These are phyloP conservation scores for Cucurbita pepo DNA, from an alignment of 306 rosid genomes.

Conservation along the genomic window DNA sequence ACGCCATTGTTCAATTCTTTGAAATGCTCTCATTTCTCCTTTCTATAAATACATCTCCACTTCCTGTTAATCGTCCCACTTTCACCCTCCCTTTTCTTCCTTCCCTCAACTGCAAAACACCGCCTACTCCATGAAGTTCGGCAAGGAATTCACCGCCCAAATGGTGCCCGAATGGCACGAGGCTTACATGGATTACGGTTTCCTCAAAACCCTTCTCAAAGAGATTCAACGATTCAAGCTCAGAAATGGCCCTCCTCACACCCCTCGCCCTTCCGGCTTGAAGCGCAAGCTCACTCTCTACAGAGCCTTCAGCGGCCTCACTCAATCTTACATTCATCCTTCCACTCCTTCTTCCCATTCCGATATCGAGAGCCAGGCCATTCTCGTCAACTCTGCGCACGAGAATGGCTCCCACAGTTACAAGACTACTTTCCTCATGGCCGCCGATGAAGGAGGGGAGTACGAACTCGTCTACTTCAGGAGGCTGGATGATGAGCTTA, in stretches of 20 bases:
- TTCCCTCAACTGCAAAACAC: too few species aligned
- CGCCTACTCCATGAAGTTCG: slow-evolving; percentile 38
- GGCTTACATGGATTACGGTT: slow-evolving; percentile 51
- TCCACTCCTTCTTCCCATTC: background rate
- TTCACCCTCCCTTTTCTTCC: background rate
- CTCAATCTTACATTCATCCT: slow-evolving; percentile 13
- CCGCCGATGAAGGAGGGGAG: too few species aligned
- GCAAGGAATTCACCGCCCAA: slow-evolving; percentile 42
- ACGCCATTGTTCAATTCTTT: background rate
- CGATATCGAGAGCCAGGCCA: slow-evolving; percentile 48
- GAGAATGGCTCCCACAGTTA: slow-evolving; percentile 7
- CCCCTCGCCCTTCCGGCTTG: slow-evolving; percentile 7
- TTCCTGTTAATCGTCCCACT: background rate
- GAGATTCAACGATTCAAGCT: slow-evolving; percentile 15
- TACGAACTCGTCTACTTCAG: too few species aligned
- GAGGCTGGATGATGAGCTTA: too few species aligned
- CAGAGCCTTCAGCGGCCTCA: slow-evolving; percentile 53
- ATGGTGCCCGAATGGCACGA: slow-evolving; percentile 67
- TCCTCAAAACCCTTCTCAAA: slow-evolving; percentile 35
- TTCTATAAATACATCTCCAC: background rate
- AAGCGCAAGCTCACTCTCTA: slow-evolving; percentile 9
- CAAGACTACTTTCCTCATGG: too few species aligned
- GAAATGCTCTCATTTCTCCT: background rate
- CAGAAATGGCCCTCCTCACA: slow-evolving; percentile 4
- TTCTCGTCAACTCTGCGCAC: slow-evolving; percentile 21